These are phyloP conservation scores for Cordyceps cateniannulata DNA, from an alignment of 2,329 filamentous ascomycete genomes.

Conservation along the genomic window DNA sequence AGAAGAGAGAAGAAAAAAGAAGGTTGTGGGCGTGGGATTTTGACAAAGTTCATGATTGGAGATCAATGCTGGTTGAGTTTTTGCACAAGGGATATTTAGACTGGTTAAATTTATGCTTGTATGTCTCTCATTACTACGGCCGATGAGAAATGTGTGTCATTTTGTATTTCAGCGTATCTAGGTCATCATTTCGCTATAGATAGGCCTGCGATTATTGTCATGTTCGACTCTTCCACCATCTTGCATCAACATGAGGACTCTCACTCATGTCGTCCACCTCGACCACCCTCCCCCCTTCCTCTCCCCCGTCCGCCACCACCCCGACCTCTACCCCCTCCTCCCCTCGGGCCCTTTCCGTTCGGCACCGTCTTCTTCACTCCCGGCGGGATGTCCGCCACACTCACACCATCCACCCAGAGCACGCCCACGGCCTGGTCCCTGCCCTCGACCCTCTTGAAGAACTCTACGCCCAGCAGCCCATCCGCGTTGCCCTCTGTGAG, in stretches of 20 bases:
- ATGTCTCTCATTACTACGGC: too few species aligned
- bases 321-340: constrained; percentile 31
- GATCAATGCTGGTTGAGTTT: too few species aligned
- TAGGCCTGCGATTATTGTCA: neutral
- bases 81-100: too few species aligned
- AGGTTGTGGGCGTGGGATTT: too few species aligned
- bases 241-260: neutral
- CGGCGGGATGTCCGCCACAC: constrained; percentile 60
- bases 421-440: constrained; percentile 53
- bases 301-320: constrained; percentile 21
- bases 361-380: constrained; percentile 44
- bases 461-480: constrained; percentile 57
- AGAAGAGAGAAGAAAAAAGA: too few species aligned
- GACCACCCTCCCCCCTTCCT: neutral
- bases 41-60: too few species aligned
- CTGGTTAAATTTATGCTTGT: too few species aligned
- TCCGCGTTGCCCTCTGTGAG: constrained; percentile 54
- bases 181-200: neutral
- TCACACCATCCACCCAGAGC: constrained; percentile 64
- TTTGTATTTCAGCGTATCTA: too few species aligned
- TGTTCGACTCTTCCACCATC: neutral
- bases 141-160: too few species aligned
- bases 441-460: constrained; percentile 66
- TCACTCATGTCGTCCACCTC: neutral
- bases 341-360: constrained; percentile 40